Evolutionary conservation across 164 flowering plant species (phyloP).

Genomic region (Akebia trifoliata): DNA sequence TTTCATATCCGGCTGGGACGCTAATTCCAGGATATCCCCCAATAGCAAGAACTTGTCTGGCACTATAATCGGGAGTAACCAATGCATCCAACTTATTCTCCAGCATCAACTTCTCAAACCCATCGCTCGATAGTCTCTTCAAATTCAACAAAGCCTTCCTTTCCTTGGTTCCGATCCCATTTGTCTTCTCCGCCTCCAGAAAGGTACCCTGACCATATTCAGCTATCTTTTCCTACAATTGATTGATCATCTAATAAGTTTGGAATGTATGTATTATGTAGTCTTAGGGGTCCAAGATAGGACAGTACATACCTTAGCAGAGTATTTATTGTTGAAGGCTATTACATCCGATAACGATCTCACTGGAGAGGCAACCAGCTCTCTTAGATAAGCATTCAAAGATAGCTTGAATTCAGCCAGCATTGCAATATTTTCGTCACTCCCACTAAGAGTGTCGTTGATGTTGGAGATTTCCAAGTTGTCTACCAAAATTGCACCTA

Average conservation of each 20-base stretch:
- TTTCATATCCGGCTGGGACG: constrained; percentile 50
- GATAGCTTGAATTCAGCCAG: constrained; percentile 45
- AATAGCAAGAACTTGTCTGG: constrained; percentile 27
- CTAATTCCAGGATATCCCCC: constrained; percentile 52
- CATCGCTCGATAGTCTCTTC: constrained; percentile 19
- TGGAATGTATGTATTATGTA: too few relatives aligned
- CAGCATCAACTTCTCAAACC: constrained; percentile 39
- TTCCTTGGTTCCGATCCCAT: constrained; percentile 30
- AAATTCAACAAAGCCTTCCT: constrained; percentile 22
- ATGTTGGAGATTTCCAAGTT: constrained; percentile 34
- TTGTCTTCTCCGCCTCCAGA: constrained; percentile 31
- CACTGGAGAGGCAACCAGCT: constrained; percentile 48
- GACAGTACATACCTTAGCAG: constrained; percentile 23
- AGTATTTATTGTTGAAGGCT: constrained; percentile 42
- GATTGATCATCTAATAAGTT: too few relatives aligned
- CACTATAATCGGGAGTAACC: constrained; percentile 22
- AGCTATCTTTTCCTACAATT: constrained; percentile 33
- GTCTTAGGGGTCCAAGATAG: too few relatives aligned
- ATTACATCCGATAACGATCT: constrained; percentile 50
- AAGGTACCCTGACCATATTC: constrained; percentile 33
- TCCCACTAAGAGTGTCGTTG: constrained; percentile 14
- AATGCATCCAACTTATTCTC: constrained; percentile 41
- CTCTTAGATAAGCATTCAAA: constrained; percentile 36
- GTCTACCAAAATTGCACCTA: constrained; percentile 39
- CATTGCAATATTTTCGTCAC: constrained; percentile 29